These are phyloP conservation scores for Coniella lustricola DNA, from an alignment of 2,329 filamentous ascomycete genomes.

Conservation along the genomic window DNA sequence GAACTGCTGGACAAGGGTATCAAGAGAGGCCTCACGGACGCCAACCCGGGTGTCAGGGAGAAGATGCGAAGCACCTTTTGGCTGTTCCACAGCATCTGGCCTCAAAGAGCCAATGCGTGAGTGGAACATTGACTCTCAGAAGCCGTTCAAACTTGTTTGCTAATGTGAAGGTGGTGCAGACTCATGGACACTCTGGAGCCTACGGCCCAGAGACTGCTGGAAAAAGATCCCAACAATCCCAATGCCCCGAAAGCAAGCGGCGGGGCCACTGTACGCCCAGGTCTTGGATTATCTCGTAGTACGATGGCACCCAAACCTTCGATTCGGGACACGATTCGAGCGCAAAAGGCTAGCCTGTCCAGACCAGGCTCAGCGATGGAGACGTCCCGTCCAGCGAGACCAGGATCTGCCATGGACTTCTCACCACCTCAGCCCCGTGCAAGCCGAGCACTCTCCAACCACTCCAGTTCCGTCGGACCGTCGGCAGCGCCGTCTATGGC, in stretches of 20 bases:
- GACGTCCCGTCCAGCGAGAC: conserved; percentile 44
- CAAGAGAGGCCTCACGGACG: conserved; percentile 79
- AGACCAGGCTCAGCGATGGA: conserved; percentile 37
- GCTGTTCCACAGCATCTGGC: conserved; percentile 73
- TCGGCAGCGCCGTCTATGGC: conserved; percentile 26
- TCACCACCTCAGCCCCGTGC: conserved; percentile 46
- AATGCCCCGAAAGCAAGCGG: conserved; percentile 55
- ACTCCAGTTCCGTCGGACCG: conserved; percentile 26
- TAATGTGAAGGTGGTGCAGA: conserved; percentile 34
- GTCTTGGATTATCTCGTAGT: conserved; percentile 56
- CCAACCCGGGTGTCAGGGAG: conserved; percentile 85
- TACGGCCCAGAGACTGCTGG: conserved; percentile 71
- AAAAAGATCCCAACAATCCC: conserved; percentile 78
- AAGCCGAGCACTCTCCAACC: conserved; percentile 30
- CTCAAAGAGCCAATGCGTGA: conserved; percentile 65
- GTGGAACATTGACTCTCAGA: conserved; percentile 25
- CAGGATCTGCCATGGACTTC: conserved; percentile 58
- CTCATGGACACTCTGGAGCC: conserved; percentile 73
- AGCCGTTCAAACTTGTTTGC: neutral
- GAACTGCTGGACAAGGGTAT: conserved; percentile 83
- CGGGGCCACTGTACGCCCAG: conserved; percentile 42
- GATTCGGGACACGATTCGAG: conserved; percentile 75
- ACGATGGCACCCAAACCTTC: conserved; percentile 57
- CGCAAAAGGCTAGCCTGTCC: conserved; percentile 54
- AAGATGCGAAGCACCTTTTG: conserved; percentile 81